Conservation (phyloP, 345 rosid genomes). For the Clausena lansium region DNA sequence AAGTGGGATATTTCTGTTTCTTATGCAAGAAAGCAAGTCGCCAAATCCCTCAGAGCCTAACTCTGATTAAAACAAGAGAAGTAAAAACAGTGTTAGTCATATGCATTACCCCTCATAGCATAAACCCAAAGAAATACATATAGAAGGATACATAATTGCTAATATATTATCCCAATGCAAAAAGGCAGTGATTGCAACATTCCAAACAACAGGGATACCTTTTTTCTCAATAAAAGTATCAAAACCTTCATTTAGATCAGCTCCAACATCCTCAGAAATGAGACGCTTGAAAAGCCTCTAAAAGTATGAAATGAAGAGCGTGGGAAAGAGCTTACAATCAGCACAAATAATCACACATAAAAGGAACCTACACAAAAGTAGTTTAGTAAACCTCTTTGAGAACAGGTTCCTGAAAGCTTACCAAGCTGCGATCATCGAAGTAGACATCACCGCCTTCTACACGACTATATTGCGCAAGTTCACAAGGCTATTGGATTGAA, state of each 20-base stretch:
- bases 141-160: slow-evolving; percentile 1
- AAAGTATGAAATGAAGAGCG: slow-evolving; percentile 16
- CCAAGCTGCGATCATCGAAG: slow-evolving; percentile 81
- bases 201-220: slow-evolving; percentile 42
- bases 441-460: slow-evolving; percentile 78
- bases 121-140: not conserved
- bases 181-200: not conserved
- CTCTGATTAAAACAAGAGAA: slow-evolving; percentile 43
- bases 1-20: slow-evolving; percentile 76
- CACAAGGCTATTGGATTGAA: slow-evolving; percentile 65
- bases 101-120: slow-evolving; percentile 20
- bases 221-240: slow-evolving; percentile 78
- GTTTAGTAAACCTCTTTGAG: slow-evolving; percentile 7
- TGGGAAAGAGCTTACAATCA: slow-evolving; percentile 15
- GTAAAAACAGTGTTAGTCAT: slow-evolving; percentile 4
- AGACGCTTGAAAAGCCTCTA: slow-evolving; percentile 90
- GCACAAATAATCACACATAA: not conserved
- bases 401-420: slow-evolving; percentile 37
- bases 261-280: slow-evolving; percentile 76
- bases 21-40: slow-evolving; percentile 75
- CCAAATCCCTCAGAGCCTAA: slow-evolving; percentile 92
- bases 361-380: not conserved
- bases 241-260: slow-evolving; percentile 90
- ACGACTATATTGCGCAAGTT: slow-evolving; percentile 88
- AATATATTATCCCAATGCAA: not conserved